Evolutionary conservation across 176 grass and related monocot genomes (phyloP).

Genomic region (Paspalum notatum): DNA sequence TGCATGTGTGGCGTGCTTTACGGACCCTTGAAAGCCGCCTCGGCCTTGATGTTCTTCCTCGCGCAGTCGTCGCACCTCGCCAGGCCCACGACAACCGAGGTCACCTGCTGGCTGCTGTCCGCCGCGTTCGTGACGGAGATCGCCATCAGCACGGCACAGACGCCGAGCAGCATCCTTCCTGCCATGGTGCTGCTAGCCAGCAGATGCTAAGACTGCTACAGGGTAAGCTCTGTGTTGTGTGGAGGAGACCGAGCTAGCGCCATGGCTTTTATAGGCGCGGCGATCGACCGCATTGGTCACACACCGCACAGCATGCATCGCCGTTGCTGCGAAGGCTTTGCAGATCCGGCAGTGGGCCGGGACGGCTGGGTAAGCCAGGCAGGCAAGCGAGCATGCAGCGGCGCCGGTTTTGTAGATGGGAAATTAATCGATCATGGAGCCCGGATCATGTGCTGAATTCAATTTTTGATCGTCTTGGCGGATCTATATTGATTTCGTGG

Average conservation of each 20-base stretch:
- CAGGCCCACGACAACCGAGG: slow-evolving; percentile 23
- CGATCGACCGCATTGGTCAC: neutral
- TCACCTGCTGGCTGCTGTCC: neutral
- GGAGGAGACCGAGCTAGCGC: neutral
- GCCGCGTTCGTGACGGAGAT: neutral
- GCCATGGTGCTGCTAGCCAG: neutral
- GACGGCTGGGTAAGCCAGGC: too few species aligned
- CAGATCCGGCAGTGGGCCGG: neutral
- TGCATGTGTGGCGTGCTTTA: neutral
- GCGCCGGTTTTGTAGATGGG: slow-evolving; percentile 29
- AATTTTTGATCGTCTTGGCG: slow-evolving; percentile 21
- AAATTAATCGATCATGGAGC: neutral
- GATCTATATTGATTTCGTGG: slow-evolving; percentile 16
- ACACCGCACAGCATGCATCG: neutral
- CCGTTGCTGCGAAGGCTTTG: neutral
- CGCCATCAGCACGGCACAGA: slow-evolving; percentile 9
- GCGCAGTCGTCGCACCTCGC: slow-evolving; percentile 20
- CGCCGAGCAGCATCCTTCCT: neutral
- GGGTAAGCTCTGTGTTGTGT: neutral
- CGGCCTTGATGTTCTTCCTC: slow-evolving; percentile 22
- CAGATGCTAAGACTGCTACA: neutral
- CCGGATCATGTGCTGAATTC: neutral
- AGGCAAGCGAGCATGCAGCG: neutral
- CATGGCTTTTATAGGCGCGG: slow-evolving; percentile 13
- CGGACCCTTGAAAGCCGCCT: slow-evolving; percentile 25